Evolutionary conservation across 768 basidiomycete genomes (phyloP).

Genomic region (Tephrocybe sp.): DNA sequence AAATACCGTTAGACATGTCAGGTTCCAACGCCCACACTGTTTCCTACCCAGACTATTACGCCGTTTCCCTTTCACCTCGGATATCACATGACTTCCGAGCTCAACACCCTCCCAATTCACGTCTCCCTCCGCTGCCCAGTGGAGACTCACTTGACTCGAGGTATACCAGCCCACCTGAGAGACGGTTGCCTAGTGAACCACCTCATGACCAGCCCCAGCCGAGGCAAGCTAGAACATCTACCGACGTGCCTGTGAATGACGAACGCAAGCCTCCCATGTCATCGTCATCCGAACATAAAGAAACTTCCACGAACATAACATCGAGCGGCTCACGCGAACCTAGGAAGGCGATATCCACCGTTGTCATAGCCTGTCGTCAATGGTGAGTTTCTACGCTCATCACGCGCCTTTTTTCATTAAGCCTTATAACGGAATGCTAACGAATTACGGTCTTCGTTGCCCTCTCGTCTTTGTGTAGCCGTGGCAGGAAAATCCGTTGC

Average conservation of each 20-base stretch:
- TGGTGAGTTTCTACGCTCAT: slow-evolving; percentile 54
- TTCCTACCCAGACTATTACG: slow-evolving; percentile 41
- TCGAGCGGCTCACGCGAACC: slow-evolving; percentile 33
- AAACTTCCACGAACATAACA: slow-evolving; percentile 31
- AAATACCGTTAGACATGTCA: slow-evolving; percentile 42
- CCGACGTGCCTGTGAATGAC: slow-evolving; percentile 28
- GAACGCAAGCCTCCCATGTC: slow-evolving; percentile 31
- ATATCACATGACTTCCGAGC: slow-evolving; percentile 42
- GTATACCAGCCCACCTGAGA: slow-evolving; percentile 36
- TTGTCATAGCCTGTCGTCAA: slow-evolving; percentile 82
- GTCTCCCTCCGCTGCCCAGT: slow-evolving; percentile 36
- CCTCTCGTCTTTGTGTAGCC: slow-evolving; percentile 47
- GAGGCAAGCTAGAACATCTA: slow-evolving; percentile 29
- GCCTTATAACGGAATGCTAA: slow-evolving; percentile 37
- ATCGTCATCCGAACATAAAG: slow-evolving; percentile 31
- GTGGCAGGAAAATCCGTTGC: slow-evolving; percentile 82
- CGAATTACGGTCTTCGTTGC: slow-evolving; percentile 27
- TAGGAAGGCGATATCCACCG: slow-evolving; percentile 59
- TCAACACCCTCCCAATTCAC: slow-evolving; percentile 39
- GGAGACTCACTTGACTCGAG: slow-evolving; percentile 35
- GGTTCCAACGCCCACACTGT: slow-evolving; percentile 37
- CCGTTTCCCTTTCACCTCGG: slow-evolving; percentile 38
- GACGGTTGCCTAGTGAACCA: slow-evolving; percentile 43
- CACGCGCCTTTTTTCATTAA: slow-evolving; percentile 34
- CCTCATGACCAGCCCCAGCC: slow-evolving; percentile 45